Base-by-base conservation (phyloP, 768 basidiomycete genomes). In the Termitomyces sp. region DNA sequence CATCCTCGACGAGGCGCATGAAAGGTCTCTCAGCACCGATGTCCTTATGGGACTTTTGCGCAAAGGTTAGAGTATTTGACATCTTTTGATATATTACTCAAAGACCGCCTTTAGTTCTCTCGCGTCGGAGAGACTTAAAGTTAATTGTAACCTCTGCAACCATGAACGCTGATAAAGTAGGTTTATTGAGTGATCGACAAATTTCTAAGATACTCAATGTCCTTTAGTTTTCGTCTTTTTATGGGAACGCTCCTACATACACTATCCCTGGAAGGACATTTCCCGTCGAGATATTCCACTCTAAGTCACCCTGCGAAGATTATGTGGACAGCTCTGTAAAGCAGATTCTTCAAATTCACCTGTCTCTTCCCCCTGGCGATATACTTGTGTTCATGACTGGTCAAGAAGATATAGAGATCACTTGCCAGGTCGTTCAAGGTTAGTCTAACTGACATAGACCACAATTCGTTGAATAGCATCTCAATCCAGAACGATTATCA, bases 381-480 rank as follows among this genome's bases (percentile, higher is more conserved):
- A 91, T 98, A 52, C 78, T 99, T 42, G 94, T 98, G 26, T 99
- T 99, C 72, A 98, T 98, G 96, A 99, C 97, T 28, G 97, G 97
- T 37, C 97, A 98, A 74, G 97, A 98, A 73, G 96, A 99, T 70
- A 99, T 99, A 59, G 96, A 98, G 73, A 82, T 93, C 31, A 98
- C 94, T 12, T 99, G 97, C 68, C 90, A 92, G 66, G 96, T 98
- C 33, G 77, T 98, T 20, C 83, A 88, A 71, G 94, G 94, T 94
- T 28, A 26, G 70, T 64, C 26, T 24, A 24, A 31, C 20, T 26
- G 33, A 16, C 39, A 22, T 42, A 16, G 2, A 10, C 20, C 41
- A 34, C 1, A 31, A 24, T 28, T 44, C 52, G 31, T 42, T 57
- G 37, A 33, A 61, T 9, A 41, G 39, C 20, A 56, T 54, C 58